These are phyloP conservation scores for Volvariella volvacea DNA, from an alignment of 1,284 basidiomycete species.

Conservation along the genomic window DNA sequence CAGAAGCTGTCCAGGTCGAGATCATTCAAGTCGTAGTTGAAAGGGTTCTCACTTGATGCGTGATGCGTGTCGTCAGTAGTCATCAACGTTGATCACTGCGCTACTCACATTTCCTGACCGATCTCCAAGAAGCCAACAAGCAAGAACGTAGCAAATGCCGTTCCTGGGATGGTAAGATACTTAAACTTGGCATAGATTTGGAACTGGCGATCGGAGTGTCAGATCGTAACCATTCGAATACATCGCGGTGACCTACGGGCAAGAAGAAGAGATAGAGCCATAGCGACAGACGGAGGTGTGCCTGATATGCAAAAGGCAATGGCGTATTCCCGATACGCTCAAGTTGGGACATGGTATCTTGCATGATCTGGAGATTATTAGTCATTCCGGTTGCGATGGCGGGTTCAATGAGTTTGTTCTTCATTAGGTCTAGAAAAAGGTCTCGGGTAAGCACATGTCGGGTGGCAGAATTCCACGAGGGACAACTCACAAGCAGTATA, in stretches of 20 bases:
- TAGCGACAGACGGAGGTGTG: constrained; percentile 56
- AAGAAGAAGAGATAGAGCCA: constrained; percentile 64
- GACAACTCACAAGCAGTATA: constrained; percentile 31
- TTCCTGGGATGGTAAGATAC: constrained; percentile 54
- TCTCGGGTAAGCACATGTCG: too few relatives aligned
- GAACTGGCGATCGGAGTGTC: constrained; percentile 32
- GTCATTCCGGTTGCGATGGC: constrained; percentile 46
- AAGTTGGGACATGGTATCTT: constrained; percentile 54
- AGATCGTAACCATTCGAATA: neutral
- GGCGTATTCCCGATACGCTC: constrained; percentile 59
- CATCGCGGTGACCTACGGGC: constrained; percentile 33
- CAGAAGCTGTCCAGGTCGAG: constrained; percentile 64
- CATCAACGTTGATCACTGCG: neutral
- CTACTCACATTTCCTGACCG: constrained; percentile 56
- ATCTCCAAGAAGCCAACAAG: constrained; percentile 67
- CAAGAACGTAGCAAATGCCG: constrained; percentile 55
- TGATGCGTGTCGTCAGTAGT: neutral
- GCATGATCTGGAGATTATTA: constrained; percentile 36
- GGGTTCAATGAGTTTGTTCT: constrained; percentile 37
- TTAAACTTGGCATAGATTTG: constrained; percentile 46
- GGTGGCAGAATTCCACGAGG: neutral
- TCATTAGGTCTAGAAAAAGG: constrained; percentile 31
- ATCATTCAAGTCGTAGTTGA: constrained; percentile 65
- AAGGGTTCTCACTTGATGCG: constrained; percentile 65
- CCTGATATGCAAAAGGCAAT: constrained; percentile 65